Percentiles rank a stretch among this genome's conserved stretches.
These are phyloP conservation scores for Pseudevernia furfuracea DNA, from an alignment of 495 filamentous ascomycete genomes.

Conservation along the genomic window DNA sequence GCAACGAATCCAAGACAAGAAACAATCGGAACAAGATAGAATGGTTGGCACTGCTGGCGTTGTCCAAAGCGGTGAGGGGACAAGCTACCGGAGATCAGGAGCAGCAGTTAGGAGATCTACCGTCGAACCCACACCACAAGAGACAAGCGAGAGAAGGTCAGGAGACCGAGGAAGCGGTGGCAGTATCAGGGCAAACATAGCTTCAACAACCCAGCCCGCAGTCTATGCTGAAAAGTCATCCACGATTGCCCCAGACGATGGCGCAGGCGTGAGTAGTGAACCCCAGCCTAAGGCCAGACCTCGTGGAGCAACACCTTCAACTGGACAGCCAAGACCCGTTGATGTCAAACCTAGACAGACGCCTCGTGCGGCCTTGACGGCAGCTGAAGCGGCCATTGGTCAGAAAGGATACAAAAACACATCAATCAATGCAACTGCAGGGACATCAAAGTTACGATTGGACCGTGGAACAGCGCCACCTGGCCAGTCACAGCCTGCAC, in stretches of 20 bases:
- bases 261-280: conserved; percentile 7
- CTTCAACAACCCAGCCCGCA: conserved; percentile 15
- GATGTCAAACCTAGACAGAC: conserved; percentile 21
- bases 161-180: conserved; percentile 26
- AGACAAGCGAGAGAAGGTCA: conserved; percentile 19
- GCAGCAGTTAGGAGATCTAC: conserved; percentile 19
- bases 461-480: conserved; percentile 3
- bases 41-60: conserved; percentile 54
- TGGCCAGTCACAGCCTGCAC: conserved; percentile 22
- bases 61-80: conserved; percentile 33
- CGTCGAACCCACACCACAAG: conserved; percentile 16
- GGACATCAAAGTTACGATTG: conserved; percentile 9
- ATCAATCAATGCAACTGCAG: conserved; percentile 15
- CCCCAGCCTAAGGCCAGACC: conserved; percentile 22
- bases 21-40: conserved; percentile 41
- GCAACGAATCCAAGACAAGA: conserved; percentile 42
- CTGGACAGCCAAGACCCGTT: conserved; percentile 31
- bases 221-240: conserved; percentile 10
- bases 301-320: conserved; percentile 26
- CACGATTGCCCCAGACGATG: conserved; percentile 1
- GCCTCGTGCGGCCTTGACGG: conserved; percentile 21
- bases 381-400: conserved; percentile 14
- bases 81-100: conserved; percentile 32
- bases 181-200: conserved; percentile 11
- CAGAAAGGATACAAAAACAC: conserved; percentile 16